phyloP scores from a whole-genome alignment of 345 rosid species.

The Pseudoturritis turrita region DNA sequence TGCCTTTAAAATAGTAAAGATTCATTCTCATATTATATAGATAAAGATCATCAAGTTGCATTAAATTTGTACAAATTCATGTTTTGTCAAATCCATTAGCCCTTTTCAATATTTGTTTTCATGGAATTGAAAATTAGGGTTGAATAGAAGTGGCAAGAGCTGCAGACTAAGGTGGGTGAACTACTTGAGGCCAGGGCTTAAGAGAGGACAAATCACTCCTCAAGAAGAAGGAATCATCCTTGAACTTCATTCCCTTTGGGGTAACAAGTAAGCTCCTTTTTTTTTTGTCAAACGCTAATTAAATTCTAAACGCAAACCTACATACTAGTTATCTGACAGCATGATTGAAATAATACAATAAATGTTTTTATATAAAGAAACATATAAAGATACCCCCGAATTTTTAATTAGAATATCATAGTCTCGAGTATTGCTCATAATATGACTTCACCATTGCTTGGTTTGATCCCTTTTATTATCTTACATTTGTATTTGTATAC shows the following conservation, averaged over 20 bases:
- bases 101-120: neutral
- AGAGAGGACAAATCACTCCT: constrained; percentile 76
- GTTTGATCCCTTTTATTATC: neutral
- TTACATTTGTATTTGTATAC: neutral
- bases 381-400: neutral
- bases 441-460: neutral
- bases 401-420: neutral
- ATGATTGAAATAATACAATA: neutral
- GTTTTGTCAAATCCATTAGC: constrained; percentile 7
- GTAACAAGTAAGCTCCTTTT: constrained; percentile 57
- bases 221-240: constrained; percentile 81
- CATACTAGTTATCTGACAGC: neutral
- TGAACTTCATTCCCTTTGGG: constrained; percentile 83
- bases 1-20: neutral
- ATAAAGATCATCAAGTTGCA: constrained; percentile 6
- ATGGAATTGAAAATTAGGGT: constrained; percentile 36
- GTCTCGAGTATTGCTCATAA: neutral
- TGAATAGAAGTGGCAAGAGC: constrained; percentile 82
- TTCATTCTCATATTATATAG: neutral
- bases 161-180: constrained; percentile 95
- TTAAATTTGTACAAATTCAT: neutral
- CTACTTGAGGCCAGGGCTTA: constrained; percentile 83
- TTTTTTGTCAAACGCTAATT: neutral
- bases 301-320: neutral
- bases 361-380: neutral